Evolutionary conservation across 73 alveolate species (phyloP), one percentile per base, ranked within the genome.

Genomic region (Durusdinium trenchii): DNA sequence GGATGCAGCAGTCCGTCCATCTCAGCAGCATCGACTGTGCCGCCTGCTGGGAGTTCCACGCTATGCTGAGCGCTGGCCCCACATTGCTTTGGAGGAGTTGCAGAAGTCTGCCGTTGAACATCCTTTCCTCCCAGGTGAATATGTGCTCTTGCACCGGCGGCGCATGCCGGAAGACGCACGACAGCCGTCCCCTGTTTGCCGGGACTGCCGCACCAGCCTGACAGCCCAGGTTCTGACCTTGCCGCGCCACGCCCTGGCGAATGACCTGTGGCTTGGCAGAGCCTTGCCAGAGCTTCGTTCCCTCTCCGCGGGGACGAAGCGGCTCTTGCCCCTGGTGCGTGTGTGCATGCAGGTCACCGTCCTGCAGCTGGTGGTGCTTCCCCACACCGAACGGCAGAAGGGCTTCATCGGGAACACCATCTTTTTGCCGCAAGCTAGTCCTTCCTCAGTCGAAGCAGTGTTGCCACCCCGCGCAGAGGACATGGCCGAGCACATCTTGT

Each of bases 61-160:
- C 40, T 79, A 79, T 64, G 46, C 48, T 40, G 90, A 79, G 46
- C 90, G 90, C 46, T 79, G 90, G 90, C 90, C 90, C 10, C 64
- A 79, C 45, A 7, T 79, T 0, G 85, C 85, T 9, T 32, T 26
- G 47, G 38, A 38, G 12, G 90, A 79, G 50, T 20, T 43, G 40
- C 48, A 7, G 64, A 64, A 61, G 0, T 79, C 90, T 9, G 61
- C 90, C 5, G 90, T 79, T 38, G 67, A 79, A 45, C 90, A 43
- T 42, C 90, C 90, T 10, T 79, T 45, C 64, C 42, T 79, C 67
- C 32, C 20, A 20, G 90, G 90, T 6, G 67, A 79, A 42, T 42
- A 20, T 4, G 54, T 75, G 23, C 20, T 75, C 38, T 52, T 75
- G 54, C 86, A 75, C 38, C 86, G 86, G 3, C 52, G 40, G 0